phyloP scores from a whole-genome alignment of 305 asterid species.

The Fraxinus sp. region DNA sequence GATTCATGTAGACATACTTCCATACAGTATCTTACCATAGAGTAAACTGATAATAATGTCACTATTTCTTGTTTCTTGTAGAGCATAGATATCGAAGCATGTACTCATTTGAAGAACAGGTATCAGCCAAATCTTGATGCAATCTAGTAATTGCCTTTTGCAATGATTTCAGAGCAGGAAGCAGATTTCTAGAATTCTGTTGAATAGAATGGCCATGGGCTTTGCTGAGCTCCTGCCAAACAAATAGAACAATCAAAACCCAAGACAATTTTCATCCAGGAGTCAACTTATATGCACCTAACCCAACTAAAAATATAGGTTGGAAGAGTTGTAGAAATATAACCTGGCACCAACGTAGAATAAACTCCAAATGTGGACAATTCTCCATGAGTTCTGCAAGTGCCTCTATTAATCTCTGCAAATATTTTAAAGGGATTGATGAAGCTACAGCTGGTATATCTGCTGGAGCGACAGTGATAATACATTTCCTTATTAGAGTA shows the following conservation, averaged over 20 bases:
- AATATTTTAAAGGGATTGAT: constrained; percentile 68
- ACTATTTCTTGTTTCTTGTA: constrained; percentile 45
- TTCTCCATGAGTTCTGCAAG: constrained; percentile 83
- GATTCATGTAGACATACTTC: neutral
- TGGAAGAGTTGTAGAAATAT: constrained; percentile 3
- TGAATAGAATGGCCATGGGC: constrained; percentile 73
- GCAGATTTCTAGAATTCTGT: constrained; percentile 72
- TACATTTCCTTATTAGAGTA: constrained; percentile 73
- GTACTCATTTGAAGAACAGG: constrained; percentile 85
- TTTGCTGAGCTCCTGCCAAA: constrained; percentile 70
- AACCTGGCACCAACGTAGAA: constrained; percentile 94
- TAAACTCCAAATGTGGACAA: constrained; percentile 84
- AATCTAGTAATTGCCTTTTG: constrained; percentile 74
- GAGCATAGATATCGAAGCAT: constrained; percentile 77
- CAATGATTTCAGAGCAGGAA: constrained; percentile 83
- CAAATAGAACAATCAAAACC: constrained; percentile 12
- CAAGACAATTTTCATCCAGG: neutral
- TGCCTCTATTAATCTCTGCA: constrained; percentile 84
- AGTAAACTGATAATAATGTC: constrained; percentile 6
- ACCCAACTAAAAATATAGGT: neutral
- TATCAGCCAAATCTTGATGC: constrained; percentile 91
- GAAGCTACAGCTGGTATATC: constrained; percentile 85
- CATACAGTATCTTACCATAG: constrained; percentile 25
- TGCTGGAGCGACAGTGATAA: constrained; percentile 57
- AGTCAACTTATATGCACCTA: neutral